Base-by-base conservation (phyloP, 1,139 yeast genomes). In the Lizanozyma gosingica region DNA sequence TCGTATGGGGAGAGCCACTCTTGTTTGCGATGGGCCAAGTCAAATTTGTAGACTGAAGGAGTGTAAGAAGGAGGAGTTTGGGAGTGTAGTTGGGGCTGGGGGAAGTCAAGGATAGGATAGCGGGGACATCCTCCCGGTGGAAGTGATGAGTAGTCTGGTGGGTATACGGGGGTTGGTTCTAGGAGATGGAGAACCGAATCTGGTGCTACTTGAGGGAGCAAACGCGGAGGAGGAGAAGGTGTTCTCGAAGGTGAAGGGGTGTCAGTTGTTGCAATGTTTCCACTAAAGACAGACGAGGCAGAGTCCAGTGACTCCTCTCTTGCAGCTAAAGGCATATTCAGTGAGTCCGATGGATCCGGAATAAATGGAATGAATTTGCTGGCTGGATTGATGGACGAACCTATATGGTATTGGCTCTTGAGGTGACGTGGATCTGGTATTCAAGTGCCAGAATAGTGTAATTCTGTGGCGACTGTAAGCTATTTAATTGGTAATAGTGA, bases 1-100 rank as follows among this genome's bases (percentile, higher is more conserved):
- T 80, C 85, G 51, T 74, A 79, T 0, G 90, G 90, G 3, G 80
- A 71, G 0, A 73, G 45, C 83, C 83, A 81, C 54, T 83, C 92
- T 32, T 71, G 50, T 49, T 82, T 82, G 46, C 83, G 63, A 2
- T 72, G 55, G 1, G 78, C 71, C 1, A 72, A 51, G 0, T 81
- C 74, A 2, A 79, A 51, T 43, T 76, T 72, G 48, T 78, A 73
- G 1, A 78, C 74, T 0, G 86, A 68, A 0, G 90, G 83, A 0
- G 68, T 35, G 50, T 83, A 80, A 1, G 37, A 40, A 0, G 90
- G 88, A 8, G 79, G 65, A 2, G 18, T 17, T n/a, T n/a, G n/a
- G n/a, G n/a, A n/a, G 37, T 71, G 71, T 3, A 48, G 47, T 2
- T 51, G 52, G 18, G 51, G 47, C 4, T 47, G 36, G 16, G 51